Evolutionary conservation across 139 green algal genomes (phyloP).

Genomic region (Volvox reticuliferus): DNA sequence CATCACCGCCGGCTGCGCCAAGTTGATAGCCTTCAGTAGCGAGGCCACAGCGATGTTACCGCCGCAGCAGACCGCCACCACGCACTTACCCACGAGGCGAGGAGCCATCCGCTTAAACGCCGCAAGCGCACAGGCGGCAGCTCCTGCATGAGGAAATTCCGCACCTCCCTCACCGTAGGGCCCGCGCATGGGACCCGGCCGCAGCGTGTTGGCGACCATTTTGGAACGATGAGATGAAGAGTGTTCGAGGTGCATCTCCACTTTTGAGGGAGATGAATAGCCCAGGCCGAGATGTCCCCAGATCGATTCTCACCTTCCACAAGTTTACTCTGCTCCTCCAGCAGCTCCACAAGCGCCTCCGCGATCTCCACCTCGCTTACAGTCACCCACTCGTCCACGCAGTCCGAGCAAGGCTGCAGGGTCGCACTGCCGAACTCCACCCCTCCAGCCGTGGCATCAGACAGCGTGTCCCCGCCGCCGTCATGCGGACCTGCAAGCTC

Average conservation of each 20-base stretch:
- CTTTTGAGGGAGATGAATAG: background rate
- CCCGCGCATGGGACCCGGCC: background rate
- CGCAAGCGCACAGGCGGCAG: constrained; percentile 70
- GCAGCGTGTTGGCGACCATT: background rate
- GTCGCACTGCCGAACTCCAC: constrained; percentile 69
- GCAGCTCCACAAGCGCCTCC: constrained; percentile 62
- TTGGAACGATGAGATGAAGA: background rate
- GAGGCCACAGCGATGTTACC: constrained; percentile 65
- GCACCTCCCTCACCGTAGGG: no score
- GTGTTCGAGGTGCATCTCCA: background rate
- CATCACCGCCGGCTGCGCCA: background rate
- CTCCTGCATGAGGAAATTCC: constrained; percentile 31
- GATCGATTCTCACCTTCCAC: constrained; percentile 64
- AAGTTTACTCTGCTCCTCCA: constrained; percentile 59
- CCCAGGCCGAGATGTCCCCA: no score
- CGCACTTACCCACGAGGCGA: constrained; percentile 44
- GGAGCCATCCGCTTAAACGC: constrained; percentile 52
- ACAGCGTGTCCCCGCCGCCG: constrained; percentile 62
- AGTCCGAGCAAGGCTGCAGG: constrained; percentile 59
- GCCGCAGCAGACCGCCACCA: constrained; percentile 70
- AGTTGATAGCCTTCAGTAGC: constrained; percentile 16
- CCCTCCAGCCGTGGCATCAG: constrained; percentile 67
- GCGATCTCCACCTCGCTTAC: constrained; percentile 73
- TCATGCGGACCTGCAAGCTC: background rate
- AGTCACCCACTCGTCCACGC: constrained; percentile 73